phyloP scores from a whole-genome alignment of 495 filamentous ascomycete genomes.

The Clavariopsis aquatica region DNA sequence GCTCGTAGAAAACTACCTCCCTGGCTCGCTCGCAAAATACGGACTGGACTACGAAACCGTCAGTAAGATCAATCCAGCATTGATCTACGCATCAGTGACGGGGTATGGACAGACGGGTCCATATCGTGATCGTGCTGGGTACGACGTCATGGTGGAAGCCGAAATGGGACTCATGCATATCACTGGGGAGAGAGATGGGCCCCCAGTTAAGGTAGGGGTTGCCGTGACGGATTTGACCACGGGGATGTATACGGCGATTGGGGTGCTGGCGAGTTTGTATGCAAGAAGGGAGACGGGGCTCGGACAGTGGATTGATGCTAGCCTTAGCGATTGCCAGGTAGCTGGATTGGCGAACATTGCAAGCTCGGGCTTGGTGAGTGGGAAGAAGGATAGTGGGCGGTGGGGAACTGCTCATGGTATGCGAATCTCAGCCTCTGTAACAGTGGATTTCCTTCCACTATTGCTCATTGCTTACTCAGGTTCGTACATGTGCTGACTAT shows the following conservation, averaged over 20 bases:
- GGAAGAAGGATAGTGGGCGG: constrained; percentile 40
- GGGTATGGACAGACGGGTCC: constrained; percentile 44
- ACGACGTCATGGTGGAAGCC: constrained; percentile 37
- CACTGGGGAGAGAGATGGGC: constrained; percentile 42
- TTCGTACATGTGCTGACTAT: not conserved
- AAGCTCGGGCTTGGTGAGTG: constrained; percentile 41
- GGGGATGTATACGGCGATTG: constrained; percentile 44
- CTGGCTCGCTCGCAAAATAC: constrained; percentile 40
- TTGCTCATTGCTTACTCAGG: not conserved
- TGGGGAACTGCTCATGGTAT: constrained; percentile 44
- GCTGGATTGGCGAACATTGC: constrained; percentile 43
- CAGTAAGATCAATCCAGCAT: constrained; percentile 35
- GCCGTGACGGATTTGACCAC: constrained; percentile 45
- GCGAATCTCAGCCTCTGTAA: not conserved
- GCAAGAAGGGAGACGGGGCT: constrained; percentile 40
- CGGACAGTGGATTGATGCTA: constrained; percentile 42
- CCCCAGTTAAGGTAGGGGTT: constrained; percentile 42
- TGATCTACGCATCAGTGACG: constrained; percentile 44
- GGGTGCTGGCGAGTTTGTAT: constrained; percentile 40
- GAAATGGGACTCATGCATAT: constrained; percentile 47
- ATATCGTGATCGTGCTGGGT: constrained; percentile 41
- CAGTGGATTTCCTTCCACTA: not conserved
- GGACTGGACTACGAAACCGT: constrained; percentile 39
- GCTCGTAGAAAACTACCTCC: constrained; percentile 46
- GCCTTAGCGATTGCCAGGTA: constrained; percentile 43